Percentiles rank a stretch among this genome's conserved stretches.
Conservation (phyloP, 352 stramenopile species). For the Phytophthora cactorum region DNA sequence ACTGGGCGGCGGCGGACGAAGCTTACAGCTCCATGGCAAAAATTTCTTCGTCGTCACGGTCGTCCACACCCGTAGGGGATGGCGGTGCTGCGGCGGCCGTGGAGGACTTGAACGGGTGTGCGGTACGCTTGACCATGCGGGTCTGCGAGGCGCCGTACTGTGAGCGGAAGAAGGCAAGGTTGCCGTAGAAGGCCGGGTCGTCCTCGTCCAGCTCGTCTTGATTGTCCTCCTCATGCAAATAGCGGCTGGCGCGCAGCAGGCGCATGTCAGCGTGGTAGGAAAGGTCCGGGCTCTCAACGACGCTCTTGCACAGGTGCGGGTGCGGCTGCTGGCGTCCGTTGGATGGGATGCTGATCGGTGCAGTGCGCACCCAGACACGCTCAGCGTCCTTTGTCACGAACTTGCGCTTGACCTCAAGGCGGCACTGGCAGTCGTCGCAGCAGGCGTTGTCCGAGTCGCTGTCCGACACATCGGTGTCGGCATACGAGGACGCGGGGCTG, state of each 20-base stretch:
- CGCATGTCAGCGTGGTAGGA: slow-evolving; percentile 47
- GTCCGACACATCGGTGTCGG: slow-evolving; percentile 54
- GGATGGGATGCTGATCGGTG: slow-evolving; percentile 63
- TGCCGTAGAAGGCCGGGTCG: slow-evolving; percentile 66
- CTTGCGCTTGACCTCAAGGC: slow-evolving; percentile 33
- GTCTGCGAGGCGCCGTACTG: slow-evolving; percentile 37
- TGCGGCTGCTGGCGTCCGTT: slow-evolving; percentile 20
- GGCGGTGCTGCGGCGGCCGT: not conserved
- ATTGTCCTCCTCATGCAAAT: slow-evolving; percentile 20
- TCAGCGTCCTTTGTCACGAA: slow-evolving; percentile 24
- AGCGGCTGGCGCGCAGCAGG: slow-evolving; percentile 34
- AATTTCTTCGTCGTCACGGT: slow-evolving; percentile 65
- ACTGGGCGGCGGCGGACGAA: not conserved
- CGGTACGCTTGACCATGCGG: slow-evolving; percentile 16
- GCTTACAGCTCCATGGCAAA: slow-evolving; percentile 75
- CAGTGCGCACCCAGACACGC: slow-evolving; percentile 43
- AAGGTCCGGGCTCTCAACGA: slow-evolving; percentile 32
- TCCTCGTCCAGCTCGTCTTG: slow-evolving; percentile 60
- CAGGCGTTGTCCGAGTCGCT: slow-evolving; percentile 52
- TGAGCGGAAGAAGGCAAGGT: slow-evolving; percentile 72
- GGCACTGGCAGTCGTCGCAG: slow-evolving; percentile 29
- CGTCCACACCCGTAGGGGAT: slow-evolving; percentile 22
- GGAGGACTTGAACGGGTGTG: slow-evolving; percentile 3
- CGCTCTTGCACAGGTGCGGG: slow-evolving; percentile 27
- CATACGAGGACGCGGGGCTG: slow-evolving; percentile 60